Evolutionary conservation across 2,329 filamentous ascomycete species (phyloP), one percentile per base, ranked within the genome.

Genomic region (Metarhizium album): DNA sequence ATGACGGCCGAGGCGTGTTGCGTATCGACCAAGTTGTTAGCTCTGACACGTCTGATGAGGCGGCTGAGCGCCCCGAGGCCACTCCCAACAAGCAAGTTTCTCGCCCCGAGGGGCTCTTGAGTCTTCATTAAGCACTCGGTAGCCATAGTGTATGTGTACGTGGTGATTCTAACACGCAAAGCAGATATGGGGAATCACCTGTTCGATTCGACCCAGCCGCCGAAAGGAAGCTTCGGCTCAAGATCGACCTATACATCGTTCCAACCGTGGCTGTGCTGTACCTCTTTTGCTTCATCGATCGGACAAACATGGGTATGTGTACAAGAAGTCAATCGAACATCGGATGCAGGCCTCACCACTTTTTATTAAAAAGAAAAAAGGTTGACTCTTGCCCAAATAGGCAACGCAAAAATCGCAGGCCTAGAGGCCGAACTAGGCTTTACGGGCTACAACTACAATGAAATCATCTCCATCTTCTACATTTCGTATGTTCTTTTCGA

Each of bases 401-500:
- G 83, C n/a, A 87, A 87, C 62, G 83, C 83, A 2, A 76, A 74
- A 54, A 69, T 87, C 18, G 83, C 82, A 3, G 82, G 82, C 0
- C 68, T 87, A 20, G 79, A 84, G 50, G 71, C 69, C 33, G 83
- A 86, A 48, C 73, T 88, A 1, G 61, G 68, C 0, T 65, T 88
- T 50, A 64, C 62, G 13, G 75, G 75, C 24, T 80, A 84, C 60
- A 83, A 86, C 60, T 89, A 87, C 70, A 89, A 88, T 60, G 67
- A 68, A 24, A 70, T 87, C 2, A 72, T 89, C 3, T 82, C 82
- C 13, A 62, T 82, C 55, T 88, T 88, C 67, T 88, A 85, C 65
- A 73, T 89, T 61, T 79, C 79, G 7, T 89, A 89, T 65, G 86
- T 87, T 58, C 24, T 87, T 46, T 86, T 85, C 56, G 80, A 87